Evolutionary conservation across 2,329 filamentous ascomycete genomes (phyloP).

Genomic region (Plenodomus biglobosus): DNA sequence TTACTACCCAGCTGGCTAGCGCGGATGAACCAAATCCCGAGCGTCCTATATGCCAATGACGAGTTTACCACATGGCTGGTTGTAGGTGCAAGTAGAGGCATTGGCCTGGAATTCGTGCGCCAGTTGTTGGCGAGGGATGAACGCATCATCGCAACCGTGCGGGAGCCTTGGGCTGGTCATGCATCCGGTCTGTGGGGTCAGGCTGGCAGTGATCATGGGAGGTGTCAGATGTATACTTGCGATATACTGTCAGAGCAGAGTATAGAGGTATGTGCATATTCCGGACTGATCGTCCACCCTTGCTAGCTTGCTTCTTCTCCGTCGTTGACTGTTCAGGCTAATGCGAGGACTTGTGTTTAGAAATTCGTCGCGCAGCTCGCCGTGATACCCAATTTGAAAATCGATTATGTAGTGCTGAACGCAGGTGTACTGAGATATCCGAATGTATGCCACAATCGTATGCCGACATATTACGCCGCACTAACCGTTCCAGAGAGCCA

Average conservation of each 20-base stretch:
- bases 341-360: constrained; percentile 23
- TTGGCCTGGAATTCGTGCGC: constrained; percentile 56
- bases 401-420: constrained; percentile 60
- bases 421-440: constrained; percentile 60
- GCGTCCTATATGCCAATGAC: constrained; percentile 46
- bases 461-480: constrained; percentile 16
- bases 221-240: constrained; percentile 53
- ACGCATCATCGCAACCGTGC: constrained; percentile 55
- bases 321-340: background rate
- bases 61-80: constrained; percentile 51
- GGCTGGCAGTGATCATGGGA: constrained; percentile 49
- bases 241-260: constrained; percentile 57
- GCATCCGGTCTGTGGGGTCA: constrained; percentile 47
- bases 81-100: constrained; percentile 51
- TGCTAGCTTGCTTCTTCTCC: background rate
- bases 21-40: constrained; percentile 48
- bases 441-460: constrained; percentile 49
- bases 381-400: constrained; percentile 46
- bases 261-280: constrained; percentile 45
- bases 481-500: constrained; percentile 50
- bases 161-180: constrained; percentile 46
- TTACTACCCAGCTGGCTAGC: constrained; percentile 1
- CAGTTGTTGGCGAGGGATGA: constrained; percentile 53
- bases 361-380: constrained; percentile 48
- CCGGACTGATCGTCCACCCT: background rate